Conservation (phyloP, 2,329 filamentous ascomycete species). For the Beauveria rudraprayagi region DNA sequence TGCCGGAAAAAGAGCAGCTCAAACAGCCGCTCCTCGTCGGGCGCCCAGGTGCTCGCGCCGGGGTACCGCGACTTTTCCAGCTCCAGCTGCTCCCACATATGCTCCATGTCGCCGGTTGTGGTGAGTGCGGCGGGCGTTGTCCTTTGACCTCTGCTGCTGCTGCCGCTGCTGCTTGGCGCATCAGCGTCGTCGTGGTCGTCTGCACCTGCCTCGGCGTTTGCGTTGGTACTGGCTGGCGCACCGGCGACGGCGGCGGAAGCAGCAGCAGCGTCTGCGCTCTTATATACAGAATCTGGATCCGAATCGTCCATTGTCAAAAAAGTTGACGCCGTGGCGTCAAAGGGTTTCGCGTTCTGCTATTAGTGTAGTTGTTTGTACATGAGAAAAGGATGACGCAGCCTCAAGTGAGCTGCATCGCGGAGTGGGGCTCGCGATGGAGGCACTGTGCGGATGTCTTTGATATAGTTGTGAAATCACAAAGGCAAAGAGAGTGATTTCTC, state of each 20-base stretch:
- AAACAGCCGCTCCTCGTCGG: constrained; percentile 39
- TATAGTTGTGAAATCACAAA: not conserved
- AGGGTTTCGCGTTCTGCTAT: too few species aligned
- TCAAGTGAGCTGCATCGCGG: not conserved
- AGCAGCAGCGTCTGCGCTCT: not conserved
- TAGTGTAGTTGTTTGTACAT: not conserved
- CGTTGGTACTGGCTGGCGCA: not conserved
- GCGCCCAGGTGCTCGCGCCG: constrained; percentile 40
- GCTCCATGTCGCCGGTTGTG: constrained; percentile 24
- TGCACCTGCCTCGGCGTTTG: not conserved
- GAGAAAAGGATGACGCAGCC: not conserved
- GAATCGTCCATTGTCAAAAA: not conserved
- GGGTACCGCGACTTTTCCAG: constrained; percentile 34
- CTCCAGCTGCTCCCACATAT: constrained; percentile 30
- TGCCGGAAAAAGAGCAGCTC: constrained; percentile 34
- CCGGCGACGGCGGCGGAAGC: not conserved
- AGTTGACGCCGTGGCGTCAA: not conserved
- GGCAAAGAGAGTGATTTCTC: too few species aligned
- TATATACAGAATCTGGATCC: not conserved
- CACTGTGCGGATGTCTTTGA: not conserved
- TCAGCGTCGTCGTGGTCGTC: not conserved
- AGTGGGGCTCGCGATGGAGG: not conserved
- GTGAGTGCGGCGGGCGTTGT: not conserved
- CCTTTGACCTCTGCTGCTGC: not conserved
- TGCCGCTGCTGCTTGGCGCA: not conserved